These are phyloP conservation scores for Excoecaria cochinchinensis DNA, from an alignment of 345 rosid species.

Conservation along the genomic window DNA sequence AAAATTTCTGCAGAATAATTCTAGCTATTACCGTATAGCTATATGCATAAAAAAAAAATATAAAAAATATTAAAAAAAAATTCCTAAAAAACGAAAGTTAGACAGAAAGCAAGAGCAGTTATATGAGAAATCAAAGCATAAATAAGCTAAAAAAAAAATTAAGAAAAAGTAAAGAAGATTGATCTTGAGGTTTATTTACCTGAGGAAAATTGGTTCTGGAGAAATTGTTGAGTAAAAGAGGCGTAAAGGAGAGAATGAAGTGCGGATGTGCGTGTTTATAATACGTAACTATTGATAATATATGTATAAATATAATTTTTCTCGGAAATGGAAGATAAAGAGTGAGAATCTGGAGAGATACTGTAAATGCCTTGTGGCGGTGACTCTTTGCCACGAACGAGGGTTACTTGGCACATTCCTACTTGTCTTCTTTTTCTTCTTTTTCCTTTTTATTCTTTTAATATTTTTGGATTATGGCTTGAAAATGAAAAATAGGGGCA, in stretches of 20 bases:
- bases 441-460: neutral
- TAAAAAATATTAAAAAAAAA: neutral
- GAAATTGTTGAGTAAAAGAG: neutral
- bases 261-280: too few species aligned
- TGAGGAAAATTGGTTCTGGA: neutral
- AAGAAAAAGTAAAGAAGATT: neutral
- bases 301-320: neutral
- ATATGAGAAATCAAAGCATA: neutral
- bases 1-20: neutral
- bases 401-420: neutral
- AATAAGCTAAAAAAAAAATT: neutral
- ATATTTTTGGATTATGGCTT: neutral
- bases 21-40: too few species aligned
- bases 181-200: neutral
- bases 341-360: neutral
- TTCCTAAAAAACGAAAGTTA: neutral
- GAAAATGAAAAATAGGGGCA: too few species aligned
- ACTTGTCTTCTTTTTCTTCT: neutral
- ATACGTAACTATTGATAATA: neutral
- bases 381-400: neutral
- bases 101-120: neutral
- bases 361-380: neutral
- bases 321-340: neutral
- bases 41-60: neutral
- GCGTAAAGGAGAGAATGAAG: neutral